Evolutionary conservation across 2,329 filamentous ascomycete species (phyloP), one percentile per base, ranked within the genome.

Genomic region (Herpotrichia juniperi): DNA sequence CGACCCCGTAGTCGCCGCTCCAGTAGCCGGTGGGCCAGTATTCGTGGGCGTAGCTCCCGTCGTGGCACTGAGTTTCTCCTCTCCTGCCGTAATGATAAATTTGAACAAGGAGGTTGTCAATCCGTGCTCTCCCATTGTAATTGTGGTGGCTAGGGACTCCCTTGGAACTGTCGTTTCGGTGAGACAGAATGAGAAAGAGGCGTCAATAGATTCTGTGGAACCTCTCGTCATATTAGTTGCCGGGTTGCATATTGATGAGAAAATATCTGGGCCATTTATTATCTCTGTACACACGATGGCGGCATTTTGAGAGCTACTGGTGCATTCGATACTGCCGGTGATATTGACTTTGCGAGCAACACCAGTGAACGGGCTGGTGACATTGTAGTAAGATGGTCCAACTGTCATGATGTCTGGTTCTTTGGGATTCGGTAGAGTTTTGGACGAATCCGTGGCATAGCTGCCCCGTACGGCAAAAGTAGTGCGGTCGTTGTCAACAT

Each of bases 41-140:
- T 28, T 53, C 3, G 58, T 59, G 17, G 57, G 51, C 8, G 63
- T 61, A 5, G 35, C 59, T 22, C 58, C 61, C 1, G 60, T 58
- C 14, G 64, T 61, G 5, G 64, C 63, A 16, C 53, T 51, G 6
- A 71, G 54, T 43, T 64, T 66, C 25, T 69, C 61, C 6, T 50
- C 52, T 14, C 66, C 66, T 10, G 66, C 66, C 1, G 69, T 72
- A 40, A 71, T 61, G 44, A 67, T 49, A 14, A 70, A 34, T 16
- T 57, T 46, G 44, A 59, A 62, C 10, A 58, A 61, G 11, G 51
- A 53, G 25, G 66, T 25, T n/a, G n/a, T n/a, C n/a, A n/a, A n/a
- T 16, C 53, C 59, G 16, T 56, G 53, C 37, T 50, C 51, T 9
- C 47, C 50, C 17, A 62, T 28, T 0, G 53, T 58, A n/a, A 57